These are phyloP conservation scores for Hypoxylon rickii DNA, from an alignment of 495 filamentous ascomycete species.

Conservation along the genomic window DNA sequence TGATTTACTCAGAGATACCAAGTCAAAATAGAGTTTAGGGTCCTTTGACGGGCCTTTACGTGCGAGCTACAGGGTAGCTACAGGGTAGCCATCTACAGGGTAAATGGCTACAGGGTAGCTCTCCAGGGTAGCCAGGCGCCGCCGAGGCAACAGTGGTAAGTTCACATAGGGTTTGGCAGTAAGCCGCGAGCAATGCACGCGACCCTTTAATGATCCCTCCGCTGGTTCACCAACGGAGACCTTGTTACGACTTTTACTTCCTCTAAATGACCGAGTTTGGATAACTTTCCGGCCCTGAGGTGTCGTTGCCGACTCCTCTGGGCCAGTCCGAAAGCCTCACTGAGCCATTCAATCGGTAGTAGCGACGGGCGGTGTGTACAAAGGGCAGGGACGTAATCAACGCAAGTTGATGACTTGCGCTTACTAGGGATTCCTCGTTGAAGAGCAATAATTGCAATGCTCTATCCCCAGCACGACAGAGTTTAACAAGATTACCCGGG, in stretches of 20 bases:
- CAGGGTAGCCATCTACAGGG: background rate
- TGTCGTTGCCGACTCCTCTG: background rate
- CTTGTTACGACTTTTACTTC: background rate
- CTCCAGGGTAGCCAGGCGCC: background rate
- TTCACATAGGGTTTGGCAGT: background rate
- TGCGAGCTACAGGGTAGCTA: slow-evolving; percentile 1
- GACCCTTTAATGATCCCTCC: slow-evolving; percentile 37
- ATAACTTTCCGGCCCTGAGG: background rate
- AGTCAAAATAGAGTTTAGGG: background rate
- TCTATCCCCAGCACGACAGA: background rate
- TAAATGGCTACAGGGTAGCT: background rate
- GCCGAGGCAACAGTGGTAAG: background rate
- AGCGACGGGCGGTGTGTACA: background rate
- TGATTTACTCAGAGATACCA: background rate
- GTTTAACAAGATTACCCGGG: background rate
- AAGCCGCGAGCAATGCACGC: no score
- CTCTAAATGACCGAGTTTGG: background rate
- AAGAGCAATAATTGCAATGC: background rate
- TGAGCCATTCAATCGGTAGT: background rate
- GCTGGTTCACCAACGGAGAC: background rate
- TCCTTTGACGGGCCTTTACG: background rate
- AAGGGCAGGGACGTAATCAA: background rate
- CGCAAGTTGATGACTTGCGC: background rate
- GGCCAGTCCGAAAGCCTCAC: background rate
- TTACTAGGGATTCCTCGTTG: background rate